Evolutionary conservation across 2,329 filamentous ascomycete species (phyloP).

Genomic region (Cordyceps fumosorosea): DNA sequence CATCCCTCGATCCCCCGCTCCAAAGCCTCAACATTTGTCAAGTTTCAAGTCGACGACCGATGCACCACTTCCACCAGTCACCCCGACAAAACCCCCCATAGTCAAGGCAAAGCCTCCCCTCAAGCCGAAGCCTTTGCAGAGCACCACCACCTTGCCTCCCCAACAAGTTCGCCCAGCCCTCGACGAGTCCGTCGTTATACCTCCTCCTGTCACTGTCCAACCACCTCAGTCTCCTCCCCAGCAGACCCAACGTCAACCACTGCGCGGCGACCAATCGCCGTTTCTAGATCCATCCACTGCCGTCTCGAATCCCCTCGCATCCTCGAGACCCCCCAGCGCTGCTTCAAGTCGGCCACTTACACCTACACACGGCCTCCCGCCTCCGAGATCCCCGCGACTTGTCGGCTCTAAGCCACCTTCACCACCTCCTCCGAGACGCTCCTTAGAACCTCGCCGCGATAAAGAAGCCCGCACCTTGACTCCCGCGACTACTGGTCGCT

Average conservation of each 20-base stretch:
- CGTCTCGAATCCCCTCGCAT: conserved; percentile 34
- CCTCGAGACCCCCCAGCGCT: conserved; percentile 41
- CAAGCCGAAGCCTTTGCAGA: conserved; percentile 28
- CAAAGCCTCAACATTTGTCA: conserved; percentile 38
- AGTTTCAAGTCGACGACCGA: conserved; percentile 34
- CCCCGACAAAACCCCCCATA: conserved; percentile 24
- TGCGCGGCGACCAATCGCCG: conserved; percentile 35
- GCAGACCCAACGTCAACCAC: conserved; percentile 27
- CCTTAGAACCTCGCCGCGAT: conserved; percentile 50
- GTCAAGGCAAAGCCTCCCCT: conserved; percentile 31
- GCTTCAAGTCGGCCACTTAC: conserved; percentile 49
- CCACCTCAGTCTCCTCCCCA: conserved; percentile 65
- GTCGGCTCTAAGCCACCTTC: conserved; percentile 49
- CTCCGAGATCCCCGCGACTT: conserved; percentile 39
- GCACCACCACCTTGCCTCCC: background rate
- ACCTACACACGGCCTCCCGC: conserved; percentile 34
- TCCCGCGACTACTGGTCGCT: background rate
- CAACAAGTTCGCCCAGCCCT: conserved; percentile 19
- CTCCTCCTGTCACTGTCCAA: conserved; percentile 60
- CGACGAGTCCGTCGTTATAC: conserved; percentile 32
- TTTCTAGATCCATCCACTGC: conserved; percentile 43
- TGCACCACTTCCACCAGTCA: conserved; percentile 25
- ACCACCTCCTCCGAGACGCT: conserved; percentile 57
- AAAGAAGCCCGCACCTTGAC: conserved; percentile 26
- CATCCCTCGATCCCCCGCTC: conserved; percentile 31